These are phyloP conservation scores for Triticum dicoccoides DNA, from an alignment of 176 grass and related monocot genomes.

Conservation along the genomic window DNA sequence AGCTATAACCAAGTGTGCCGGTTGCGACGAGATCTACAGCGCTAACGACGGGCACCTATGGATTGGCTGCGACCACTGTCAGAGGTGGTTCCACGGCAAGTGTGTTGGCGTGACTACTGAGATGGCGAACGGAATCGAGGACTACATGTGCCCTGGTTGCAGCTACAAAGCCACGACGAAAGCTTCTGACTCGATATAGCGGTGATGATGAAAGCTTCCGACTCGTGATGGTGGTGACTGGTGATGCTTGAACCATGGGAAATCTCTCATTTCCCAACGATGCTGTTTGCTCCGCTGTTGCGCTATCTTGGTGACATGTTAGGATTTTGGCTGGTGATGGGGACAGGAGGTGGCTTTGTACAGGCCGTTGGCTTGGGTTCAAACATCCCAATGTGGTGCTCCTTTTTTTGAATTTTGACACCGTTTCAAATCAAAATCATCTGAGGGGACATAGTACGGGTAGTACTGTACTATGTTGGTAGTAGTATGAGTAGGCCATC, in stretches of 20 bases:
- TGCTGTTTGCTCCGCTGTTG: not conserved
- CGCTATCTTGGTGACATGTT: not conserved
- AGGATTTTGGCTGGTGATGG: not conserved
- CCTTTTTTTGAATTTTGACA: not conserved
- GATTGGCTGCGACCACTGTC: constrained; percentile 70
- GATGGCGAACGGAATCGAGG: constrained; percentile 52
- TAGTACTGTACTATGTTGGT: too few relatives aligned
- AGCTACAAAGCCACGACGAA: constrained; percentile 38
- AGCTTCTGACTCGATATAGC: not conserved
- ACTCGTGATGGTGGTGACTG: not conserved
- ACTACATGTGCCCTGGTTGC: constrained; percentile 67
- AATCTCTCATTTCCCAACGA: not conserved
- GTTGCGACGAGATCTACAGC: constrained; percentile 32
- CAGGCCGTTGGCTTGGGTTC: not conserved
- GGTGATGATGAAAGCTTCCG: not conserved
- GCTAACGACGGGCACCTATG: constrained; percentile 44
- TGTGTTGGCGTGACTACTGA: constrained; percentile 63
- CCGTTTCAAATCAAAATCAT: not conserved
- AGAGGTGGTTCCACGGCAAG: constrained; percentile 79
- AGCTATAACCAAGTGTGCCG: constrained; percentile 30
- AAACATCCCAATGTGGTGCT: not conserved
- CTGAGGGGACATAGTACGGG: not conserved
- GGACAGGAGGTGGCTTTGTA: not conserved
- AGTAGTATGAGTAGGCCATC: not conserved
- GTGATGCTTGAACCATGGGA: not conserved